Evolutionary conservation across 371 early-diverging fungal species (phyloP).

Genomic region (Circinella umbellata): DNA sequence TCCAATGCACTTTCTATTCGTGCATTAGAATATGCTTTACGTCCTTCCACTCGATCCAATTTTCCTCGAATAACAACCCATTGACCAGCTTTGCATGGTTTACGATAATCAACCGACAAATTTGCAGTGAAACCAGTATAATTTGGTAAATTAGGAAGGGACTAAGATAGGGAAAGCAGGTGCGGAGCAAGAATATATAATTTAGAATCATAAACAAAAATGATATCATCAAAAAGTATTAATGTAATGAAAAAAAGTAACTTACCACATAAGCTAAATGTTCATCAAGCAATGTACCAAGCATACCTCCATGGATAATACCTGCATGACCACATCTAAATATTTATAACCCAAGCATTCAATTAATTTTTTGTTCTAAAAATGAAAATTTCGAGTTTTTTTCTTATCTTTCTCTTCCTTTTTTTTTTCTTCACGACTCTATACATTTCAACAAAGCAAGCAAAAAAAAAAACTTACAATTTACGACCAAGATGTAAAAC

Average conservation of each 20-base stretch:
- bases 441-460: too few species aligned
- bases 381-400: too few species aligned
- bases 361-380: too few species aligned
- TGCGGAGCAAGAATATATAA: background rate
- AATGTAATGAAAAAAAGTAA: background rate
- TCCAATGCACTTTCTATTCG: slow-evolving; percentile 61
- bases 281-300: slow-evolving; percentile 78
- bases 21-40: slow-evolving; percentile 74
- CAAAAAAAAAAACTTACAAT: slow-evolving; percentile 30
- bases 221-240: too few species aligned
- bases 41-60: slow-evolving; percentile 66
- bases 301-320: slow-evolving; percentile 80
- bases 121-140: slow-evolving; percentile 79
- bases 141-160: slow-evolving; percentile 63
- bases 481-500: slow-evolving; percentile 42
- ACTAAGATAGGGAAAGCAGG: slow-evolving; percentile 23
- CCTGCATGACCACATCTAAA: slow-evolving; percentile 72
- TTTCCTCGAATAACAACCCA: slow-evolving; percentile 69
- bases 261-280: slow-evolving; percentile 60
- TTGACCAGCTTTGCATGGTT: slow-evolving; percentile 70
- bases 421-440: too few species aligned
- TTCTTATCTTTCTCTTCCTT: too few species aligned
- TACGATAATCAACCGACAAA: slow-evolving; percentile 74
- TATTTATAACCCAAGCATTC: too few species aligned
- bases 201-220: too few species aligned